Evolutionary conservation across 179 eudicot species (phyloP), one percentile per base, ranked within the genome.

Genomic region (Beta macrorhiza): DNA sequence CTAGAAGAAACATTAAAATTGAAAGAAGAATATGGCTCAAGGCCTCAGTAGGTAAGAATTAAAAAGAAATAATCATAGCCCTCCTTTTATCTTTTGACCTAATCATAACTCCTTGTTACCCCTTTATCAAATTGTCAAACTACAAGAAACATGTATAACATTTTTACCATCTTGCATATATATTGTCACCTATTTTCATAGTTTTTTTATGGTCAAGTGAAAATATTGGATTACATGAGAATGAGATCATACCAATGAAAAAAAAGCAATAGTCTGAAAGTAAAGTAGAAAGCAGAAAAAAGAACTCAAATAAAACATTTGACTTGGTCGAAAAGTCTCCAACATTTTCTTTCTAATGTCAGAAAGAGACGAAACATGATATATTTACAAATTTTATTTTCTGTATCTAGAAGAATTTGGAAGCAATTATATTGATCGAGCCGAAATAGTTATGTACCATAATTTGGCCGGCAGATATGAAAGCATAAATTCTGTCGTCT

Each of bases 381-480:
- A n/a, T n/a, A n/a, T n/a, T n/a, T n/a, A n/a, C n/a, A n/a, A n/a
- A n/a, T n/a, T n/a, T n/a, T n/a, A n/a, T n/a, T n/a, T n/a, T n/a
- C n/a, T n/a, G n/a, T n/a, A n/a, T n/a, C 71, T 67, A 67, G 71
- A 67, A 67, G 71, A 15, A 58, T 58, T 58, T 49, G 53, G 53
- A 22, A 62, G 14, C 22, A 20, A 62, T 62, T 62, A 20, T 8
- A 62, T n/a, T 62, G 1, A 17, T 17, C 13, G 16, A 32, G 71
- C 71, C 49, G 71, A 67, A 67, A 67, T 67, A 16, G 12, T 58
- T 1, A 0, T 58, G 63, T 37, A 10, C 3, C 20, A 68, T 42
- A 44, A 42, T 1, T 68, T 68, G 72, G 72, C 53, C 72, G 72
- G 72, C 72, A 67, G 7, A 67, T 3, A 62, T 25, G 12, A n/a